Percentiles rank a stretch among this genome's conserved stretches.
These are phyloP conservation scores for Yamadazyma laniorum DNA, from an alignment of 805 yeast genomes.

Conservation along the genomic window DNA sequence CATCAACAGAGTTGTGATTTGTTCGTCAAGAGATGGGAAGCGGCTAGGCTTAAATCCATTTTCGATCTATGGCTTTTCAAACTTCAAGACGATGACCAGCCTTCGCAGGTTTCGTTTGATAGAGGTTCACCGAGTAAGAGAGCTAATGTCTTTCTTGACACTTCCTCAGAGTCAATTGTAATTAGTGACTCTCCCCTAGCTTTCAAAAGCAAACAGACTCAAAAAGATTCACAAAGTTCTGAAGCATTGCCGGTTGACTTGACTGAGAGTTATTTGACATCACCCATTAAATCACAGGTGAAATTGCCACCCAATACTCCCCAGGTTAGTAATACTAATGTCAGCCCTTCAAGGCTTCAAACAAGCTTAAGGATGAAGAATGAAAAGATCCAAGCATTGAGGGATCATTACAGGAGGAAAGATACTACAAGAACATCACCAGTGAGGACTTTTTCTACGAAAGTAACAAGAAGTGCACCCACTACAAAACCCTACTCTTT, in stretches of 20 bases:
- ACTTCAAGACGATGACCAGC: slow-evolving; percentile 8
- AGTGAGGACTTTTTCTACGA: slow-evolving; percentile 3
- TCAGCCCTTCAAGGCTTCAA: slow-evolving; percentile 37
- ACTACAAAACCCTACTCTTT: slow-evolving; percentile 1
- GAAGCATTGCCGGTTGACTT: slow-evolving; percentile 1
- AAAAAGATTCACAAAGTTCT: slow-evolving; percentile 5
- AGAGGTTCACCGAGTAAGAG: slow-evolving; percentile 1
- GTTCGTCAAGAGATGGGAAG: slow-evolving; percentile 33
- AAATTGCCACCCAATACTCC: slow-evolving; percentile 21
- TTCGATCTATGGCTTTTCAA: slow-evolving; percentile 41
- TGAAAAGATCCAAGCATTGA: slow-evolving; percentile 34
- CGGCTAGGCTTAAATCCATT: slow-evolving; percentile 23
- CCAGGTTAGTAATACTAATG: slow-evolving; percentile 15
- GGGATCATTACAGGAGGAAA: slow-evolving; percentile 29
- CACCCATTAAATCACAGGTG: slow-evolving; percentile 33
- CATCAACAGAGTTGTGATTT: slow-evolving; percentile 35
- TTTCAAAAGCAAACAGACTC: slow-evolving; percentile 3
- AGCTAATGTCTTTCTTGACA: slow-evolving; percentile 13
- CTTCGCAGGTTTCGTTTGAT: background rate
- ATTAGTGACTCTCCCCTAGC: slow-evolving; percentile 36
- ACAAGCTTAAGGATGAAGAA: slow-evolving; percentile 35
- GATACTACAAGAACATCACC: slow-evolving; percentile 2
- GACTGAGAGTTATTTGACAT: slow-evolving; percentile 26
- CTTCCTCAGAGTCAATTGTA: slow-evolving; percentile 19
- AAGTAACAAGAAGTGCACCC: background rate